phyloP scores from a whole-genome alignment of 164 flowering plant genomes.

The Nymphaea colorata region DNA sequence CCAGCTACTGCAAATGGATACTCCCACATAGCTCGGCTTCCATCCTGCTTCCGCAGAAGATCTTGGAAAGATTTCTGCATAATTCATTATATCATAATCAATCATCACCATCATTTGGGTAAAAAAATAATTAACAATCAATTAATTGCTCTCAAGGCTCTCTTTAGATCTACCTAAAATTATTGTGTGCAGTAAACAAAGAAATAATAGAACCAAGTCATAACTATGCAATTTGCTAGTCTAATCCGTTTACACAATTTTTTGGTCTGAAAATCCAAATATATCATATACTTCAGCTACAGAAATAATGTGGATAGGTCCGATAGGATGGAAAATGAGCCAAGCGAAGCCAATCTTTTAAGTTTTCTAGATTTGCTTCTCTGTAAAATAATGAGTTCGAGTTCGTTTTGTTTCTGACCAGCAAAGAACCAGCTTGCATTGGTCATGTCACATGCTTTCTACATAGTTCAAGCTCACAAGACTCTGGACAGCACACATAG shows the following conservation, averaged over 20 bases:
- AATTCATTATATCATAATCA: background rate
- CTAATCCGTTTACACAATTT: too few species aligned
- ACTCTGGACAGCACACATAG: too few species aligned
- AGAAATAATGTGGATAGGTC: background rate
- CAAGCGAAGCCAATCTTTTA: background rate
- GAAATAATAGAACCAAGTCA: too few species aligned
- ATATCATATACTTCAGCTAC: background rate
- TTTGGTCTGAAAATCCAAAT: background rate
- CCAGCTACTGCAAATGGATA: slow-evolving; percentile 98
- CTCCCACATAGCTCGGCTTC: slow-evolving; percentile 80
- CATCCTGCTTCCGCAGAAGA: slow-evolving; percentile 80
- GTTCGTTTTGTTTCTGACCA: background rate
- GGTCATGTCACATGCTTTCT: too few species aligned
- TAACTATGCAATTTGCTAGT: too few species aligned
- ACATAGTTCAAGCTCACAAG: too few species aligned
- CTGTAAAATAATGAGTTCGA: background rate
- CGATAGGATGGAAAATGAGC: background rate
- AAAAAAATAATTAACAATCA: background rate
- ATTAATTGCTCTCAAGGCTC: too few species aligned
- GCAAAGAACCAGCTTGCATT: too few species aligned
- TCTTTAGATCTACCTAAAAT: too few species aligned
- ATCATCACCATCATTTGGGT: background rate
- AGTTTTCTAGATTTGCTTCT: background rate
- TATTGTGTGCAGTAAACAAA: too few species aligned
- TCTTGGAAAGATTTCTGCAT: slow-evolving; percentile 77